Conservation (phyloP, 2,329 filamentous ascomycete genomes). For the Phyllachora maydis region DNA sequence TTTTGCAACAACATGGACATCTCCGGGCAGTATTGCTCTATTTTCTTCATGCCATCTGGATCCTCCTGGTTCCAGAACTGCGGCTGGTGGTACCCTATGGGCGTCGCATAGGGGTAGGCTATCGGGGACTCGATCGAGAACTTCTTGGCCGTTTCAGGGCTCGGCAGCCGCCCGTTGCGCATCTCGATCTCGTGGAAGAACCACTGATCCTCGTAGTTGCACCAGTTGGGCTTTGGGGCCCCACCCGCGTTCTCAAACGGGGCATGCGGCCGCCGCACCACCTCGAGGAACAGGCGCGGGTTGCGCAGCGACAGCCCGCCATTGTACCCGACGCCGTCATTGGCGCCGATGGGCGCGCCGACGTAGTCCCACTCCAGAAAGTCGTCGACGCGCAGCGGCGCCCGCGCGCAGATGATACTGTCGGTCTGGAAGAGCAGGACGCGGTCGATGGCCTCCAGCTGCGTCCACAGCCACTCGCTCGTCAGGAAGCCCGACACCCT, state of each 20-base stretch:
- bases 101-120: constrained; percentile 7
- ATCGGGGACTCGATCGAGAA: constrained; percentile 9
- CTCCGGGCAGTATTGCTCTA: constrained; percentile 12
- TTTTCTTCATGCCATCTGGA: constrained; percentile 8
- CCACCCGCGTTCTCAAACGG: constrained; percentile 4
- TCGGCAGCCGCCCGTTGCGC: constrained; percentile 5
- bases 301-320: constrained; percentile 13
- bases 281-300: constrained; percentile 6
- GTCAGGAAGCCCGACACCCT: constrained; percentile 16
- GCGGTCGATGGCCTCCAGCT: constrained; percentile 12
- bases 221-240: too few relatives aligned
- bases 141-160: constrained; percentile 5
- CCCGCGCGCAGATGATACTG: constrained; percentile 14
- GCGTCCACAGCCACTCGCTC: constrained; percentile 15
- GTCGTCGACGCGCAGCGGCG: constrained; percentile 11
- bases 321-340: constrained; percentile 9
- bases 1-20: too few relatives aligned
- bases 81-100: constrained; percentile 10
- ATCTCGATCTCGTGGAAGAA: constrained; percentile 8
- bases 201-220: constrained; percentile 10
- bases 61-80: constrained; percentile 6
- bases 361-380: constrained; percentile 14
- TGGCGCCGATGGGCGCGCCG: constrained; percentile 10
- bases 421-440: constrained; percentile 17
- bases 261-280: constrained; percentile 3